phyloP scores from a whole-genome alignment of 2,329 filamentous ascomycete species.

The Hypoxylon sp. region DNA sequence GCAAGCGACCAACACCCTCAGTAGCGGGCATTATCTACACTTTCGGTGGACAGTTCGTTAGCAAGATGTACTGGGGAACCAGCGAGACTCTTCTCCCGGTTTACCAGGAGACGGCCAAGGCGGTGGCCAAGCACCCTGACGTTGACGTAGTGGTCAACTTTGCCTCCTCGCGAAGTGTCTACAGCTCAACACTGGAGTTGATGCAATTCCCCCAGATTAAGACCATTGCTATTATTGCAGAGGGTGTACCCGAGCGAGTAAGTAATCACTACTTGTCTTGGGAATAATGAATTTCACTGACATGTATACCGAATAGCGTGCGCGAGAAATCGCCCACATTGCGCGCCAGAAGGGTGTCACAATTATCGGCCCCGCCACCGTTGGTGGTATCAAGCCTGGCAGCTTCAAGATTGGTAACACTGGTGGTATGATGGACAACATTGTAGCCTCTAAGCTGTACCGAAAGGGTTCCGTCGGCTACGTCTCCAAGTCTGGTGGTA shows the following conservation, averaged over 20 bases:
- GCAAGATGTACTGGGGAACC: constrained; percentile 99
- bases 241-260: constrained; percentile 98
- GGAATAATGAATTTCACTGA: constrained; percentile 39
- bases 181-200: constrained; percentile 97
- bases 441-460: constrained; percentile 99
- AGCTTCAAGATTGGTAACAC: constrained; percentile 99
- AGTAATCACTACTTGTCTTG: constrained; percentile 50
- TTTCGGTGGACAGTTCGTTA: constrained; percentile 99
- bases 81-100: constrained; percentile 98
- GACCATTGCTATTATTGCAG: constrained; percentile 98
- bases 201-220: constrained; percentile 98
- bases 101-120: constrained; percentile 94
- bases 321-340: constrained; percentile 95
- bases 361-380: constrained; percentile 97
- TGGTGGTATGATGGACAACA: constrained; percentile 99
- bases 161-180: constrained; percentile 97
- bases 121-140: constrained; percentile 94
- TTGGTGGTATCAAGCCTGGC: constrained; percentile 99
- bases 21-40: constrained; percentile 99
- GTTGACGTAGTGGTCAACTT: constrained; percentile 99
- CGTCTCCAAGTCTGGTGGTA: constrained; percentile 99
- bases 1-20: constrained; percentile 95
- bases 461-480: constrained; percentile 98
- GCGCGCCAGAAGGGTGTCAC: constrained; percentile 98
- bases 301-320: constrained; percentile 67